Evolutionary conservation across 768 basidiomycete genomes (phyloP).

Genomic region (Mycena vitilis): DNA sequence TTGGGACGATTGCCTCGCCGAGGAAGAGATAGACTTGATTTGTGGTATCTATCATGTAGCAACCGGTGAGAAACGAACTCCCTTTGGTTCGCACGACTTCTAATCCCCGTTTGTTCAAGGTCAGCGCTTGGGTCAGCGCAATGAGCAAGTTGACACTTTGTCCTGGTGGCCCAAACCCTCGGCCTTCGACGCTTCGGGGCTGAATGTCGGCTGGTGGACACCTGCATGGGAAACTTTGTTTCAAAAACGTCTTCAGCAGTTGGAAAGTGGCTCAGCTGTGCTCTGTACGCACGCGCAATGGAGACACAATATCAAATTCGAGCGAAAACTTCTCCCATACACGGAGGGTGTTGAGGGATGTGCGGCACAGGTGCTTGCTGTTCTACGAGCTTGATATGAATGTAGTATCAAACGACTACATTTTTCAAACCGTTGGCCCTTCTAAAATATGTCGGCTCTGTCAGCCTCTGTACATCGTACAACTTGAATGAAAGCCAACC

Average conservation of each 20-base stretch:
- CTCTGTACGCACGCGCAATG: neutral
- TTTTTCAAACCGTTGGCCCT: no score
- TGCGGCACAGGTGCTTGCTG: neutral
- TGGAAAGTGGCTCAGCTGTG: neutral
- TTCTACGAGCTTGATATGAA: neutral
- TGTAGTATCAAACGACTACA: no score
- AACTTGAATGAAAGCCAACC: no score
- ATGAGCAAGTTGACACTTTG: neutral
- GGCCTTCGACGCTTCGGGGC: neutral
- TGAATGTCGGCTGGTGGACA: slow-evolving; percentile 7
- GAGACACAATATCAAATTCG: neutral
- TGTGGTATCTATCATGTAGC: neutral
- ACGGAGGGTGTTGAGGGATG: neutral
- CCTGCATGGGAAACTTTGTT: neutral
- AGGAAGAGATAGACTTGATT: neutral
- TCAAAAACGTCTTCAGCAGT: neutral
- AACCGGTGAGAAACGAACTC: neutral
- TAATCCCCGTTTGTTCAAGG: no score
- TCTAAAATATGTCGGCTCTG: no score
- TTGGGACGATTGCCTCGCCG: neutral
- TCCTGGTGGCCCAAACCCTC: neutral
- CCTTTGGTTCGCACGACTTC: neutral
- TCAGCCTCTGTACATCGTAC: no score
- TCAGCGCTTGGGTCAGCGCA: no score
- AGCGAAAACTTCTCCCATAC: neutral